Percentiles rank a stretch among this genome's conserved stretches.
These are phyloP conservation scores for Colletotrichum costaricense DNA, from an alignment of 2,329 filamentous ascomycete species.

Conservation along the genomic window DNA sequence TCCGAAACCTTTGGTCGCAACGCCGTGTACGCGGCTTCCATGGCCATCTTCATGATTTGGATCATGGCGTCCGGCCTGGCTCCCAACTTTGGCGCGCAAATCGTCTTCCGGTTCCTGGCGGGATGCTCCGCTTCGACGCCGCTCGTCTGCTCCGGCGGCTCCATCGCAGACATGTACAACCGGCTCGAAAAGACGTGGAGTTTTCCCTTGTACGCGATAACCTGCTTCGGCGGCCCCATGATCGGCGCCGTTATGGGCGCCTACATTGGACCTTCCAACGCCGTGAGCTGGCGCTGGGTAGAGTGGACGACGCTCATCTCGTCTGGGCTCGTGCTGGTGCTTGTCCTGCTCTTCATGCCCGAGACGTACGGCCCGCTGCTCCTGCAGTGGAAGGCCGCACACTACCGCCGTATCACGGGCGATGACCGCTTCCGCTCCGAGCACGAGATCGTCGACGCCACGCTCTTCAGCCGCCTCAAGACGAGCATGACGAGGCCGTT, in stretches of 20 bases:
- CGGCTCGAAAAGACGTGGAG: constrained; percentile 48
- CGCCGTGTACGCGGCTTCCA: constrained; percentile 50
- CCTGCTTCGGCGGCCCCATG: constrained; percentile 54
- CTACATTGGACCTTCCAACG: constrained; percentile 71
- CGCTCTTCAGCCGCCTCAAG: constrained; percentile 64
- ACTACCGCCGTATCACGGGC: constrained; percentile 69
- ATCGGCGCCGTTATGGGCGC: constrained; percentile 61
- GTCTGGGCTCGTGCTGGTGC: constrained; percentile 64
- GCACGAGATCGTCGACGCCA: constrained; percentile 65
- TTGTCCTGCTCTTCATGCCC: constrained; percentile 70
- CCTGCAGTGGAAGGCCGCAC: constrained; percentile 69
- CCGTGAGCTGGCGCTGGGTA: constrained; percentile 68
- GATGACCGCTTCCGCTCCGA: constrained; percentile 71
- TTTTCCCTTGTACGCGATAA: constrained; percentile 59
- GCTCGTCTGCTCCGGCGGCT: constrained; percentile 54
- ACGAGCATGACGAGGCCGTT: constrained; percentile 57
- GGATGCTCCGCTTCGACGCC: constrained; percentile 59
- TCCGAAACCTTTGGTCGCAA: constrained; percentile 54
- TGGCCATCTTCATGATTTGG: constrained; percentile 56
- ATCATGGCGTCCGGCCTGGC: constrained; percentile 56
- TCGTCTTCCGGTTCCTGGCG: constrained; percentile 60
- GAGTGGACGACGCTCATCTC: constrained; percentile 76
- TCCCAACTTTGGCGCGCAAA: constrained; percentile 53
- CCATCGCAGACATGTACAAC: constrained; percentile 53
- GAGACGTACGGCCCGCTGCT: constrained; percentile 72